Evolutionary conservation across 192 early-diverging fungal species (phyloP).

Genomic region (Chytriomyces hyalinus): DNA sequence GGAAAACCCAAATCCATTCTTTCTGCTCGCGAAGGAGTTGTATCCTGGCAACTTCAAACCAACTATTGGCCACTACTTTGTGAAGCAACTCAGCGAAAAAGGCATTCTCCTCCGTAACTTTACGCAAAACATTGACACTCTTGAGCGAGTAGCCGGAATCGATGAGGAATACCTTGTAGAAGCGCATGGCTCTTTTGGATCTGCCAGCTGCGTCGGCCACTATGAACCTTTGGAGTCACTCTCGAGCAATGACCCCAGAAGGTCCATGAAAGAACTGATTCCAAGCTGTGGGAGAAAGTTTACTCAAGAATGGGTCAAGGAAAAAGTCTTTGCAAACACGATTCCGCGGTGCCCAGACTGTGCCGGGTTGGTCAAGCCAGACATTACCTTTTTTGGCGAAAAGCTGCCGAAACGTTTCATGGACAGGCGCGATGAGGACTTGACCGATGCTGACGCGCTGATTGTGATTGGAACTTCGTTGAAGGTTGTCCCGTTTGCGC

Average conservation of each 20-base stretch:
- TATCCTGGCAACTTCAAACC: conserved; percentile 78
- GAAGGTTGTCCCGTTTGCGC: conserved; percentile 87
- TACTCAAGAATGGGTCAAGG: conserved; percentile 25
- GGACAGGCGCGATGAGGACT: conserved; percentile 23
- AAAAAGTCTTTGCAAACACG: conserved; percentile 39
- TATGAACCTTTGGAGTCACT: conserved; percentile 30
- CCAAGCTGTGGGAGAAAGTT: conserved; percentile 21
- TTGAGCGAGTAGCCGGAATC: conserved; percentile 85
- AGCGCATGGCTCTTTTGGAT: conserved; percentile 91
- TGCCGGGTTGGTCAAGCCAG: conserved; percentile 80
- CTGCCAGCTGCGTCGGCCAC: conserved; percentile 76
- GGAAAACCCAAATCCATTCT: conserved; percentile 85
- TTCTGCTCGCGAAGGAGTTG: conserved; percentile 84
- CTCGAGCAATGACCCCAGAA: conserved; percentile 49
- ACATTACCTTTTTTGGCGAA: conserved; percentile 97
- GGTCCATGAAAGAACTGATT: conserved; percentile 2
- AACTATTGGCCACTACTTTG: conserved; percentile 86
- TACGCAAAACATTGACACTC: conserved; percentile 97
- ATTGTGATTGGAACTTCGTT: conserved; percentile 94
- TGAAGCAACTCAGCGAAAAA: conserved; percentile 75
- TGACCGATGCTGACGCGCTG: conserved; percentile 74
- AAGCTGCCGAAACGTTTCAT: conserved; percentile 66
- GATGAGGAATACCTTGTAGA: conserved; percentile 75
- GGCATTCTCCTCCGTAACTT: conserved; percentile 78
- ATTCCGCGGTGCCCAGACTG: conserved; percentile 76